Evolutionary conservation across 2,329 filamentous ascomycete species (phyloP).

Genomic region (Hypoxylon sp.): DNA sequence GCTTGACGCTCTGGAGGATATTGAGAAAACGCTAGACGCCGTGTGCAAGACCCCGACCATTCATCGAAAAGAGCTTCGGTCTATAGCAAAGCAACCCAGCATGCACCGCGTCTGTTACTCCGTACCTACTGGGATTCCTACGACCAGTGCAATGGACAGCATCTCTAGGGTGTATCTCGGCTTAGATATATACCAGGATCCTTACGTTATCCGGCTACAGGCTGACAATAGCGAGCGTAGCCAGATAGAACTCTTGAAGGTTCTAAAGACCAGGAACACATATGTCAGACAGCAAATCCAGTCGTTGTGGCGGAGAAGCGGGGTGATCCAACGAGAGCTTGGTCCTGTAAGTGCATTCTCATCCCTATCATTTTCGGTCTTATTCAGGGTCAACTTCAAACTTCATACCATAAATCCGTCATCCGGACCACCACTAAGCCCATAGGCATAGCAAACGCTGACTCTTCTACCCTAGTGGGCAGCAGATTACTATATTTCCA

Average conservation of each 20-base stretch:
- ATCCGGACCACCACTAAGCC: not conserved
- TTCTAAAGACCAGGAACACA: conserved; percentile 56
- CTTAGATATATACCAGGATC: conserved; percentile 68
- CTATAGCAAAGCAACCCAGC: conserved; percentile 71
- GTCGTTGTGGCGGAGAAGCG: conserved; percentile 58
- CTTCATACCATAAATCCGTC: not conserved
- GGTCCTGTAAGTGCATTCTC: conserved; percentile 51
- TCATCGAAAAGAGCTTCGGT: conserved; percentile 74
- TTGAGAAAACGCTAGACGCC: conserved; percentile 76
- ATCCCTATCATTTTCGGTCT: not conserved
- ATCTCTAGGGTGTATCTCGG: conserved; percentile 51
- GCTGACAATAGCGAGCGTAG: conserved; percentile 53
- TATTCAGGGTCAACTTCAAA: not conserved
- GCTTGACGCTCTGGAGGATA: conserved; percentile 60
- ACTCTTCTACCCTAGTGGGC: conserved; percentile 60
- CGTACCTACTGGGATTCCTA: conserved; percentile 5
- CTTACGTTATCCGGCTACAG: conserved; percentile 60
- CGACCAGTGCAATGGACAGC: conserved; percentile 52
- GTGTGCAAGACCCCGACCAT: conserved; percentile 72
- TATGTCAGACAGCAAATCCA: conserved; percentile 64
- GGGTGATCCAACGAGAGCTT: conserved; percentile 62
- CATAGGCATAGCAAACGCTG: not conserved
- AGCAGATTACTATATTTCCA: conserved; percentile 69
- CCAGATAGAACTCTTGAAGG: conserved; percentile 48
- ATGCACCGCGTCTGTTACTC: conserved; percentile 53